Conservation (phyloP, 2,329 filamentous ascomycete species). For the Stachybotrys chlorohalonatus region DNA sequence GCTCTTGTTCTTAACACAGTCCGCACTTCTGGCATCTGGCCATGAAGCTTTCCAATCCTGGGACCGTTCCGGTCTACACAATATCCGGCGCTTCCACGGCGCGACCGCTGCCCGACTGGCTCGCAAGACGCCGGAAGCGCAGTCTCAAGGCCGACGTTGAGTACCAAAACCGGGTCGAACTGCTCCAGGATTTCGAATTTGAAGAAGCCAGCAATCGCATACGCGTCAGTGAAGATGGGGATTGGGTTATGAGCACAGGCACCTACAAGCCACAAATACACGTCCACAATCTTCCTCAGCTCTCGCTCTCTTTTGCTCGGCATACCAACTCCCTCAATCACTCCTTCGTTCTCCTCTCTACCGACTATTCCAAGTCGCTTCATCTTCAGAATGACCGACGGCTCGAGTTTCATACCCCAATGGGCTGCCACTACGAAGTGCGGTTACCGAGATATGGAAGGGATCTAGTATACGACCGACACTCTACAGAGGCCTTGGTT, state of each 20-base stretch:
- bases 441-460: slow-evolving; percentile 87
- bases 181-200: slow-evolving; percentile 96
- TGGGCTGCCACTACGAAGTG: slow-evolving; percentile 80
- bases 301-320: slow-evolving; percentile 86
- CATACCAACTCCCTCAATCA: slow-evolving; percentile 90
- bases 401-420: slow-evolving; percentile 86
- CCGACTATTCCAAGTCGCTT: slow-evolving; percentile 88
- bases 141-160: slow-evolving; percentile 88
- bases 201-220: slow-evolving; percentile 91
- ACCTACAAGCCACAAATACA: slow-evolving; percentile 66
- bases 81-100: slow-evolving; percentile 86
- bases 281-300: slow-evolving; percentile 86
- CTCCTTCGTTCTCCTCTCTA: slow-evolving; percentile 79
- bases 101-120: slow-evolving; percentile 88
- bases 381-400: slow-evolving; percentile 88
- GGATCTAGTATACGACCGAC: slow-evolving; percentile 76
- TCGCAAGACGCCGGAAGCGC: slow-evolving; percentile 79
- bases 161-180: slow-evolving; percentile 86
- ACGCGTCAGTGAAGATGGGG: slow-evolving; percentile 84
- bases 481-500: slow-evolving; percentile 75
- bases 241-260: slow-evolving; percentile 95
- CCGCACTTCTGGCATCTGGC: slow-evolving; percentile 1
- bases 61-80: slow-evolving; percentile 84
- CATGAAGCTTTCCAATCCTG: slow-evolving; percentile 79
- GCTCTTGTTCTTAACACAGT: too few relatives aligned